These are phyloP conservation scores for Fraxinus anomala DNA, from an alignment of 257 asterid species.

Conservation along the genomic window DNA sequence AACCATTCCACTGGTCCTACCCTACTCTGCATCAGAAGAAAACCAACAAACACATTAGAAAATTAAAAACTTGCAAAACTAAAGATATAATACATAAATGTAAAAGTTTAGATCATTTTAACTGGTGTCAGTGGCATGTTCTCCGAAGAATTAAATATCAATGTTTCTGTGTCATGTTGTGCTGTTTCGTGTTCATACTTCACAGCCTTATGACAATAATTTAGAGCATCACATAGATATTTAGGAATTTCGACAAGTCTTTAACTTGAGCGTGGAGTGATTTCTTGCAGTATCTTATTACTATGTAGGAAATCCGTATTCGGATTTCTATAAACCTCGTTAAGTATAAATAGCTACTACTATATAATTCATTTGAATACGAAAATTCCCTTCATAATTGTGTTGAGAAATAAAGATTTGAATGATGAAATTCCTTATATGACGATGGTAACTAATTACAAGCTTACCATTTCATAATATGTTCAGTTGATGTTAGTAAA, in stretches of 20 bases:
- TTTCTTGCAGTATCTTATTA: background rate
- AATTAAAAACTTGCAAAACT: background rate
- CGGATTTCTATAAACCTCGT: background rate
- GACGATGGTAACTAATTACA: background rate
- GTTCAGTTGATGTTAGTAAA: background rate
- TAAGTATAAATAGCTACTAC: background rate
- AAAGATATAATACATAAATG: background rate
- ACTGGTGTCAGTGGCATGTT: background rate
- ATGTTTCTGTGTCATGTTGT: background rate
- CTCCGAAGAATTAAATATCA: background rate
- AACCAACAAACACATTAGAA: slow-evolving; percentile 21
- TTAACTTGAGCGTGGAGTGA: background rate
- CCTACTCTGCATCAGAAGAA: slow-evolving; percentile 78
- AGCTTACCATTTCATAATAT: background rate
- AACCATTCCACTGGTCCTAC: slow-evolving; percentile 99
- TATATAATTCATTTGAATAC: background rate
- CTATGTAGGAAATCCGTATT: background rate
- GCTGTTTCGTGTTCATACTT: background rate
- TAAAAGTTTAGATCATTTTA: background rate
- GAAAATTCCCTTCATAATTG: background rate
- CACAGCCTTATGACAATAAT: background rate
- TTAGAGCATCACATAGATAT: background rate
- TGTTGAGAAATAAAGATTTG: background rate
- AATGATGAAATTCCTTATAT: background rate
- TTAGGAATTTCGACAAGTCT: no score